Conservation (phyloP, 345 rosid genomes). For the Gossypium longicalyx region DNA sequence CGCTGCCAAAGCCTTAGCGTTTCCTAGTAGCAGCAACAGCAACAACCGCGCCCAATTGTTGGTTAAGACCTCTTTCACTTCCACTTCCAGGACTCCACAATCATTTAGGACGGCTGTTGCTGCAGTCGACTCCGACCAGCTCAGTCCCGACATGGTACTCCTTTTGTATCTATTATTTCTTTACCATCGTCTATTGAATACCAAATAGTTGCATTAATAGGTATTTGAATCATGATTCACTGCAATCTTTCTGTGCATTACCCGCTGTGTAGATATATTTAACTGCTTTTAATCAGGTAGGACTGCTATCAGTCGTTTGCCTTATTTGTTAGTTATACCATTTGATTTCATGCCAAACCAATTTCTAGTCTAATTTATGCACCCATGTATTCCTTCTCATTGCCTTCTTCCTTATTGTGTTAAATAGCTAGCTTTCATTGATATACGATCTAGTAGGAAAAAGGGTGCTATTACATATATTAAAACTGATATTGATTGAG, state of each 20-base stretch:
- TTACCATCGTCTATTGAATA: neutral
- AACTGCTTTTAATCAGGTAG: too few species aligned
- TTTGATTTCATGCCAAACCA: neutral
- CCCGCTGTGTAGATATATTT: too few species aligned
- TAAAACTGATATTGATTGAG: too few species aligned
- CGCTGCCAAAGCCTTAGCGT: constrained; percentile 1
- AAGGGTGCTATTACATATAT: neutral
- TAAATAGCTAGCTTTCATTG: neutral
- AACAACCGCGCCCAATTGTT: neutral
- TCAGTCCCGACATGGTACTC: constrained; percentile 32
- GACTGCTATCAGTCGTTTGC: too few species aligned
- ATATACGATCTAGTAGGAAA: neutral
- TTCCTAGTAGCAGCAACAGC: neutral
- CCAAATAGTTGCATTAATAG: neutral
- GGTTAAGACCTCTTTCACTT: constrained; percentile 9
- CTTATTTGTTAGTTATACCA: too few species aligned
- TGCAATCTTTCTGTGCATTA: neutral
- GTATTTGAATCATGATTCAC: neutral
- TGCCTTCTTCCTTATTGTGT: neutral
- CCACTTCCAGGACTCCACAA: constrained; percentile 2
- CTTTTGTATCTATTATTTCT: neutral
- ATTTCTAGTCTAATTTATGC: neutral
- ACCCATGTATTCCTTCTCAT: neutral
- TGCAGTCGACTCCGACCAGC: constrained; percentile 38
- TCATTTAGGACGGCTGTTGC: constrained; percentile 43